These are phyloP conservation scores for Quercus lobata DNA, from an alignment of 331 rosid genomes.

Conservation along the genomic window DNA sequence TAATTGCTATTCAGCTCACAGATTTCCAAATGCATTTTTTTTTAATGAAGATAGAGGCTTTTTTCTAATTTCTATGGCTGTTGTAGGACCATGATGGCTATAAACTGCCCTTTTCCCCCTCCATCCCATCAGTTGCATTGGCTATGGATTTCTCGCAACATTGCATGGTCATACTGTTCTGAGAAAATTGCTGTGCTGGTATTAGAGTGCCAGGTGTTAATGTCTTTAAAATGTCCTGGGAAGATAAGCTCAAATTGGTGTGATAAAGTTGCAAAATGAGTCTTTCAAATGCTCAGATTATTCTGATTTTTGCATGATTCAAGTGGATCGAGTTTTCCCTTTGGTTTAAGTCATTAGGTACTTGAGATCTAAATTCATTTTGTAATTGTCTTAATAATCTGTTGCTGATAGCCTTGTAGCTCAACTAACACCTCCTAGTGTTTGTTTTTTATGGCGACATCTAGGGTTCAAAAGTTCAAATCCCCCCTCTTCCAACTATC, in stretches of 20 bases:
- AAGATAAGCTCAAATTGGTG: too few species aligned
- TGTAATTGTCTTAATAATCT: not conserved
- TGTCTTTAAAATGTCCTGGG: not conserved
- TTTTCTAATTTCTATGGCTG: not conserved
- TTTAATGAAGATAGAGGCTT: too few species aligned
- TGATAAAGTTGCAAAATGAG: not conserved
- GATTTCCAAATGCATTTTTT: too few species aligned
- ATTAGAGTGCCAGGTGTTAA: not conserved
- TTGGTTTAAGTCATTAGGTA: not conserved
- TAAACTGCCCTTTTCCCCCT: not conserved
- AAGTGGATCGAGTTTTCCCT: not conserved
- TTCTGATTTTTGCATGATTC: not conserved
- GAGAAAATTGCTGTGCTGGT: not conserved
- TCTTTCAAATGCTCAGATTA: not conserved
- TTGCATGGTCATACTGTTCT: not conserved
- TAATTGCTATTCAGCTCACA: too few species aligned
- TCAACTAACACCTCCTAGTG: too few species aligned
- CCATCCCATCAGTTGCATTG: not conserved
- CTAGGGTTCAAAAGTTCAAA: too few species aligned
- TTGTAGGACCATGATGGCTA: not conserved
- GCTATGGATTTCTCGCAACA: not conserved
- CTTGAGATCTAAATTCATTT: not conserved
- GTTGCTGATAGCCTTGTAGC: too few species aligned
- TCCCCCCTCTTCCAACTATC: too few species aligned
- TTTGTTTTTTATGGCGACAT: too few species aligned